Percentiles rank a stretch among this genome's conserved stretches.
These are phyloP conservation scores for Solanum pinnatisectum DNA, from an alignment of 257 asterid genomes.

Conservation along the genomic window DNA sequence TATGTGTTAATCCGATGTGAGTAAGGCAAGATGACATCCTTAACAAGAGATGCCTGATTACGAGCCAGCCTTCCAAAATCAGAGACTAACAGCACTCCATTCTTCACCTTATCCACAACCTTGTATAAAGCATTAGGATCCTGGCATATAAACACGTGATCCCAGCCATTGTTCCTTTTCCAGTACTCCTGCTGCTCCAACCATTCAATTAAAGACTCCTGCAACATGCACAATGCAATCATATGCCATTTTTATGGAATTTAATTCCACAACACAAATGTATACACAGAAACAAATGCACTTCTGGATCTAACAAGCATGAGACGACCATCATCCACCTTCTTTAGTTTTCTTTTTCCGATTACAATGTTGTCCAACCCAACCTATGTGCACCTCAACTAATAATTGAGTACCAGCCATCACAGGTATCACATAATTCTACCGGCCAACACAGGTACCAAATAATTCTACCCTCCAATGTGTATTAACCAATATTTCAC, in stretches of 20 bases:
- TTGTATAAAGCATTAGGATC: slow-evolving; percentile 97
- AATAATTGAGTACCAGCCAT: background rate
- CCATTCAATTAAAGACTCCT: slow-evolving; percentile 89
- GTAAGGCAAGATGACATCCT: slow-evolving; percentile 88
- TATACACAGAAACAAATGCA: background rate
- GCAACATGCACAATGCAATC: slow-evolving; percentile 17
- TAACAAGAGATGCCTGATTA: slow-evolving; percentile 81
- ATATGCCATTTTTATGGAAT: background rate
- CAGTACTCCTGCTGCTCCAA: slow-evolving; percentile 72
- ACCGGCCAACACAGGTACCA: background rate
- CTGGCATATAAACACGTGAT: slow-evolving; percentile 91
- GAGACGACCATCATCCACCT: background rate
- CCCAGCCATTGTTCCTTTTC: slow-evolving; percentile 96
- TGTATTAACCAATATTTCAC: background rate
- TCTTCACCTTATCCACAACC: slow-evolving; percentile 73
- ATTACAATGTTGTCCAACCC: background rate
- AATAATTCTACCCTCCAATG: background rate
- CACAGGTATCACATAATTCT: background rate
- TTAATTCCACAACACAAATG: background rate
- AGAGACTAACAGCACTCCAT: slow-evolving; percentile 82
- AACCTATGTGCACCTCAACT: background rate
- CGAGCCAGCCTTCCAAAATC: slow-evolving; percentile 92
- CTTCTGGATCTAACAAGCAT: background rate
- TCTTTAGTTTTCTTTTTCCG: background rate
- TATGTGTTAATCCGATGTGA: slow-evolving; percentile 83